Base-by-base conservation (phyloP, 2,329 filamentous ascomycete species). In the Tolypocladium guangdongense region DNA sequence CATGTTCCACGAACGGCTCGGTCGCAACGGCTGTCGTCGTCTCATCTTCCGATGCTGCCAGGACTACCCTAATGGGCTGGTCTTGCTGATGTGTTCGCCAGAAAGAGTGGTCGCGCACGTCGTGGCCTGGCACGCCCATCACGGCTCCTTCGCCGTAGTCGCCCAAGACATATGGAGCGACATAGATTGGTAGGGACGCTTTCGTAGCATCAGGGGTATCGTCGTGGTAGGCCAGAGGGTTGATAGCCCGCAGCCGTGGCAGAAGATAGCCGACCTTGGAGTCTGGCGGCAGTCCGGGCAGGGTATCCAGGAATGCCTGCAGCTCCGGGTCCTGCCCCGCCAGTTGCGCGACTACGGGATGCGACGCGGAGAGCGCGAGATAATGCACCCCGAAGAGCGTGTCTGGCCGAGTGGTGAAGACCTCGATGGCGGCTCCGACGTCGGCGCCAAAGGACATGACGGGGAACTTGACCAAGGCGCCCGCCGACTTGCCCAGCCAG, bases 51-150 rank as follows among this genome's bases (percentile, higher is more conserved):
- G 76, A 73, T 3, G 74, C 69, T 1, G 75, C 71, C 39, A 92
- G 72, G 1, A 90, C 88, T 46, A 81, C 70, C 2, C 80, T 75
- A 33, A 91, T 76, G 2, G 81, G 80, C 47, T 80, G 72, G 4
- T 78, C 74, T 7, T 75, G 74, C 33, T 78, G 74, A 58, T 95
- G 89, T 54, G 83, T 74, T 60, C 78, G 82, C 86, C 89, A 95
- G 66, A 95, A 96, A 1, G 81, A 79, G 67, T 87, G 76, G 61
- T 96, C 90, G 51, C 89, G 80, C 5, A 77, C 65, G 67, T 96
- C 90, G 63, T 96, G 90, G 2, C 84, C 90, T 0, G 90, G 90
- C 8, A 95, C 90, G 45, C 90, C 90, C 90, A 96, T 95, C 2
- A 95, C 86, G 11, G 90, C 90, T 1, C 90, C 90, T 59, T 90